Percentiles rank a stretch among this genome's conserved stretches.
Conservation (phyloP, 1,284 basidiomycete species). For the Ceratobasidium sp. region DNA sequence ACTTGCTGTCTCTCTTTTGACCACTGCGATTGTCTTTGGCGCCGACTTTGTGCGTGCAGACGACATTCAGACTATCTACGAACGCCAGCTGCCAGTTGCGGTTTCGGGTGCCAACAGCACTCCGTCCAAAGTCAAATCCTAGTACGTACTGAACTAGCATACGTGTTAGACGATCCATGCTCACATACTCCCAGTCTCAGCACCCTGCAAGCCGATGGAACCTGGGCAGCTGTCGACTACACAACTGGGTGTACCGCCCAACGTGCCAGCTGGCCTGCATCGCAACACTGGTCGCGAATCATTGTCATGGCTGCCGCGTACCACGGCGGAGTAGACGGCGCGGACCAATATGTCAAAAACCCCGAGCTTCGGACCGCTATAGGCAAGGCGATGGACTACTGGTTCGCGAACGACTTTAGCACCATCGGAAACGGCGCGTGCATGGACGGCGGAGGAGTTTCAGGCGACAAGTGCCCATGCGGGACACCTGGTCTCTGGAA, state of each 20-base stretch:
- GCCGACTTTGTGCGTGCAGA: neutral
- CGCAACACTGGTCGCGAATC: slow-evolving; percentile 72
- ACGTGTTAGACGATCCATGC: neutral
- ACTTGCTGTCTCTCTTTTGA: neutral
- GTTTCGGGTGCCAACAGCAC: neutral
- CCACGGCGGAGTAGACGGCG: slow-evolving; percentile 13
- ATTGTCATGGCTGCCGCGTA: slow-evolving; percentile 58
- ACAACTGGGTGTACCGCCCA: slow-evolving; percentile 70
- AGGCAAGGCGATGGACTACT: slow-evolving; percentile 70
- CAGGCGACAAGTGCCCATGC: slow-evolving; percentile 63
- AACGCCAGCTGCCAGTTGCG: slow-evolving; percentile 32
- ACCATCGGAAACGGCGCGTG: slow-evolving; percentile 60
- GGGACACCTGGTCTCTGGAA: slow-evolving; percentile 72
- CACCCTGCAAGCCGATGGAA: slow-evolving; percentile 17
- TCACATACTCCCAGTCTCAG: neutral
- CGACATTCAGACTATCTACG: slow-evolving; percentile 39
- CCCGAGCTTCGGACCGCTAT: slow-evolving; percentile 61
- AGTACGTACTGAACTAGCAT: neutral
- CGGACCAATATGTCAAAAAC: slow-evolving; percentile 58
- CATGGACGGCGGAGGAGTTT: slow-evolving; percentile 66
- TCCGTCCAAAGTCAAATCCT: neutral
- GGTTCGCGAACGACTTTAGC: slow-evolving; percentile 73
- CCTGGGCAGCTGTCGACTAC: slow-evolving; percentile 64
- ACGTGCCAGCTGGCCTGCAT: slow-evolving; percentile 75
- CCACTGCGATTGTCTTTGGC: neutral